Base-by-base conservation (phyloP, 2,329 filamentous ascomycete species). In the Penicillium brevicompactum region DNA sequence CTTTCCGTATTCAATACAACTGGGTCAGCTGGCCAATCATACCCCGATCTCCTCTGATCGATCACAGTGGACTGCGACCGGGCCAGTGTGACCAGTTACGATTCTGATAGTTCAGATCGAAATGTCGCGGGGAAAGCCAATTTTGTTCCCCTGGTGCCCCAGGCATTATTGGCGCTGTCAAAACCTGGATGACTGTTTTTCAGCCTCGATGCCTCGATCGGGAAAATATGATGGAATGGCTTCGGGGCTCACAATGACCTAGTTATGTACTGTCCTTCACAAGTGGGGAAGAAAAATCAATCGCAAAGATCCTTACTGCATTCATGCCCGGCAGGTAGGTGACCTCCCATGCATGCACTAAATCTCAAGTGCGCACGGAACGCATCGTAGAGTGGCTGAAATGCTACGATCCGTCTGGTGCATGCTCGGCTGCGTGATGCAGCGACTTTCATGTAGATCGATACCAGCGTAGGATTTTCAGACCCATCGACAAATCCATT, bases 321-420 rank as follows among this genome's bases (percentile, higher is more conserved):
- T 62, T 57, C 51, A 46, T 51, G 54, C 57, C 59, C 55, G 50
- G 57, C 47, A 62, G 52, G 42, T 53, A 60, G 49, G 58, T 63
- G 63, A 65, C 63, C 60, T 65, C 64, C 56, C 61, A 49, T 63
- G 60, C 61, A 64, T 64, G 53, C 49, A 55, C 58, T 59, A 60
- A 61, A 62, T 64, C 58, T 57, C 53, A 55, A 48, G 55, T 54
- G 52, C 52, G 53, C 59, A 62, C 56, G 46, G 57, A 55, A 60
- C 58, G 49, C 57, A 63, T 64, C 60, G 54, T 53, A 52, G 48
- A 45, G 61, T 65, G 62, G 61, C 63, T 65, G 63, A 60, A 64
- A 59, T 60, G 40, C 47, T 55, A 53, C 48, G 55, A 61, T 60
- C 60, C 54, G 58, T 57, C 49, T 61, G 58, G 61, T 57, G 50